Base-by-base conservation (phyloP, 2,329 filamentous ascomycete genomes). In the Fusarium sp. region DNA sequence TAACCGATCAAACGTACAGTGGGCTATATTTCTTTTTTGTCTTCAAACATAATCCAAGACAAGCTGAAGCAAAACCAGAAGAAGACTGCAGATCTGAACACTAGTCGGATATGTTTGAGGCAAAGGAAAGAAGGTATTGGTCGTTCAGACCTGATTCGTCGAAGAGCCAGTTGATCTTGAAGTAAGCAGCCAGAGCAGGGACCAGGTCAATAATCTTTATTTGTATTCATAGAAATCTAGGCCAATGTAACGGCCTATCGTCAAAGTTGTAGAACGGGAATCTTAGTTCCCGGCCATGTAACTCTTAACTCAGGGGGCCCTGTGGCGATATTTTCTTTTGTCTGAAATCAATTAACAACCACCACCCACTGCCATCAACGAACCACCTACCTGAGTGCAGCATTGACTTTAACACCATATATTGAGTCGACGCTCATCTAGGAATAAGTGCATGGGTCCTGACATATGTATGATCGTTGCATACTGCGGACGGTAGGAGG, bases 161-260 rank as follows among this genome's bases (percentile, higher is more conserved):
- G n/a, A 49, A 34, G 10, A n/a, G 16, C 48, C 42, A 60, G 45
- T 57, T 55, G 26, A 55, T 51, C 42, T 49, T 45, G 16, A 61
- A 52, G 45, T 58, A 41, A 39, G 46, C 67, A 70, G 50, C 62
- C 65, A 63, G 43, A 39, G 46, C 67, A 70, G 51, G 64, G 70
- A 63, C 62, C 52, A 62, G 60, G 62, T 60, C 58, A 64, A 49
- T 42, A 16, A 28, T 28, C 19, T 16, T 5, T 37, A 37, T 16
- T 28, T 13, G 28, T 43, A 46, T 51, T n/a, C 26, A 44, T 60
- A 23, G 37, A 37, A 58, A 49, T 58, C 37, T 50, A 52, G 57
- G 61, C 67, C 57, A 69, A 63, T 71, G 58, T 30, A 55, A 57
- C 48, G 34, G 26, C 46, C 50, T 67, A 69, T 52, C 49, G 51